Evolutionary conservation across 345 rosid genomes (phyloP), one percentile per base, ranked within the genome.

Genomic region (Erysimum cheiranthoides): DNA sequence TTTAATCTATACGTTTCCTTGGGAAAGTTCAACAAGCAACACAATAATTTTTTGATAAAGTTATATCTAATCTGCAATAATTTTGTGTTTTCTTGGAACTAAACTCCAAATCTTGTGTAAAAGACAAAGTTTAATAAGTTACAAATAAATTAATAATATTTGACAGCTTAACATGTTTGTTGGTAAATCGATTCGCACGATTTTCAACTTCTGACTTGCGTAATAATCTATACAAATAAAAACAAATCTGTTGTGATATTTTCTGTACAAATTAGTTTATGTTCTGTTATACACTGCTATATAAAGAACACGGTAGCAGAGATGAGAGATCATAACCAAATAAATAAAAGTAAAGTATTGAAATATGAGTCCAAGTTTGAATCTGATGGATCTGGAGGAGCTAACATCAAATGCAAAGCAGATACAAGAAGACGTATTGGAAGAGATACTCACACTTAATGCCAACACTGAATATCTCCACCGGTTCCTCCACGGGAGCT

Each of bases 391-490:
- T 39, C 51, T 73, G 3, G 76, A 73, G 31, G 70, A 28, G 13
- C 6, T 61, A 30, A 61, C 69, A 4, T 13, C 18, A 0, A 61
- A 72, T 7, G 76, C 39, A 3, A 60, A 61, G 43, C 47, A 59
- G 6, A 39, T 73, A 34, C 96, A 88, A 71, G 72, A 74, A 0
- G 74, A 82, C 30, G 74, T 84, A 12, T 66, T 90, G n/a, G 43
- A 59, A 14, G 80, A 85, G 39, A 90, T 90, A 45, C 80, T 87
- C 2, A 68, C 31, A 11, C 70, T 50, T 54, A 90, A 84, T 64
- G 80, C 82, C 0, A 52, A 71, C 3, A 83, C 93, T 1, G 84
- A 86, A 14, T 90, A 88, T 56, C 93, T 90, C 1, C 17, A 18
- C 0, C 49, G 61, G 28, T 70, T 42, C 6, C 56, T 75, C 69